These are phyloP conservation scores for Eucalyptus regnans DNA, from an alignment of 345 rosid species.

Conservation along the genomic window DNA sequence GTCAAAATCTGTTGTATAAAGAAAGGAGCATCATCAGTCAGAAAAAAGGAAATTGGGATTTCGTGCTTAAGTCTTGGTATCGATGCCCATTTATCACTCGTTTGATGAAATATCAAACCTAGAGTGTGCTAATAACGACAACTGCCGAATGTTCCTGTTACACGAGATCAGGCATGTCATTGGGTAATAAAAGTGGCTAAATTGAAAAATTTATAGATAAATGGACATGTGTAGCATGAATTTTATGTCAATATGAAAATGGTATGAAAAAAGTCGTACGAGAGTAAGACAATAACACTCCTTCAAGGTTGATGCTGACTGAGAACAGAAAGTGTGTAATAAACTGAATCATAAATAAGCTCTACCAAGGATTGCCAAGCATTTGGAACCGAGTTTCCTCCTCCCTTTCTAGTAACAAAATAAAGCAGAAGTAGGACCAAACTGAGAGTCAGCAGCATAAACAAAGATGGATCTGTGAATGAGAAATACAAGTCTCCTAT, in stretches of 20 bases:
- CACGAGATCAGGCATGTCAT: background rate
- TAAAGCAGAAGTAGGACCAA: too few relatives aligned
- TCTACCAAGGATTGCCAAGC: too few relatives aligned
- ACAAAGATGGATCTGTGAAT: too few relatives aligned
- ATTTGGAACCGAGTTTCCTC: too few relatives aligned
- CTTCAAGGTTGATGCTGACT: background rate
- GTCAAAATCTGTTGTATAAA: background rate
- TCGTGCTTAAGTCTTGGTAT: background rate
- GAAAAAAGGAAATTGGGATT: background rate
- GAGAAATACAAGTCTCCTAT: too few relatives aligned
- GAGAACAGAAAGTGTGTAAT: background rate
- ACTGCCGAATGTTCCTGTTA: background rate
- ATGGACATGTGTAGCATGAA: background rate
- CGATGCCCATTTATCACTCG: background rate
- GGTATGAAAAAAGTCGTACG: background rate
- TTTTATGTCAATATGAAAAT: background rate
- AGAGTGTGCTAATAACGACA: background rate
- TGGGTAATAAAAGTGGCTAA: background rate
- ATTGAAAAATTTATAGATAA: background rate
- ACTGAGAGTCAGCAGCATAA: too few relatives aligned
- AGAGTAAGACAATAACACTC: background rate
- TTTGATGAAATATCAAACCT: background rate
- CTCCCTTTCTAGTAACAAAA: too few relatives aligned
- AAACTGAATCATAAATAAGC: background rate
- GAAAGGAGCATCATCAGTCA: background rate